Percentiles rank a stretch among this genome's conserved stretches.
These are phyloP conservation scores for Raffaelea albimanens DNA, from an alignment of 2,329 filamentous ascomycete species.

Conservation along the genomic window DNA sequence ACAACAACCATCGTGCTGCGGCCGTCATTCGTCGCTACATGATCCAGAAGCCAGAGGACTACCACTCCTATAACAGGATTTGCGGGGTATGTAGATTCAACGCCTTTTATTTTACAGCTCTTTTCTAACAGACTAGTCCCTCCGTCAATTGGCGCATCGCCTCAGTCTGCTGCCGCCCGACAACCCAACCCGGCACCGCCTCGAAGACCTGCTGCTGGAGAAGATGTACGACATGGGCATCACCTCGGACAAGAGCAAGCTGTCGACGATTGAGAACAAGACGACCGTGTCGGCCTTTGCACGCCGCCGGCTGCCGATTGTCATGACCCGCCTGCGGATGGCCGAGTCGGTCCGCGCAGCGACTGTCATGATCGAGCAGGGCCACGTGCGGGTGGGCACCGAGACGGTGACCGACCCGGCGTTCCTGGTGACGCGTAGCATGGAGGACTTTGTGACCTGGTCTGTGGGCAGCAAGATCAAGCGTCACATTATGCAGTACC, in stretches of 20 bases:
- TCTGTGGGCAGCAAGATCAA: conserved; percentile 95
- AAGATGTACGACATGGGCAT: conserved; percentile 93
- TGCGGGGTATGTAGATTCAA: conserved; percentile 59
- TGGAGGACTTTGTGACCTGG: conserved; percentile 97
- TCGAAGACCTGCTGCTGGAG: conserved; percentile 78
- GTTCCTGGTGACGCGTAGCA: conserved; percentile 76
- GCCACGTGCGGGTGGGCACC: conserved; percentile 83
- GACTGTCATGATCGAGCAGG: conserved; percentile 84
- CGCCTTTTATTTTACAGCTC: background rate
- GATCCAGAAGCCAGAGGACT: conserved; percentile 83
- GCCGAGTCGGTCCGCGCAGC: conserved; percentile 80
- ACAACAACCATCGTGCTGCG: conserved; percentile 77
- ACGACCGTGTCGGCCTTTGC: conserved; percentile 87
- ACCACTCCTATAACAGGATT: conserved; percentile 56
- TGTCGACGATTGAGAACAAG: conserved; percentile 77
- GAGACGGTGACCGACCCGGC: conserved; percentile 86
- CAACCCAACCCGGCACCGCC: conserved; percentile 68
- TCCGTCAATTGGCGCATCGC: conserved; percentile 82
- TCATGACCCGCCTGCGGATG: conserved; percentile 86
- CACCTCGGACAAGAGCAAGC: conserved; percentile 63
- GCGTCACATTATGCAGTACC: conserved; percentile 88
- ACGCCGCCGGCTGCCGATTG: conserved; percentile 70
- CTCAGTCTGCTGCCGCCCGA: conserved; percentile 74
- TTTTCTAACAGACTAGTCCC: no score
- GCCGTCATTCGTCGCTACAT: conserved; percentile 72